A percentile compares a stretch with the other conserved stretches of the same genome.
These are phyloP conservation scores for Garcia nutans DNA, from an alignment of 345 rosid genomes.

Conservation along the genomic window DNA sequence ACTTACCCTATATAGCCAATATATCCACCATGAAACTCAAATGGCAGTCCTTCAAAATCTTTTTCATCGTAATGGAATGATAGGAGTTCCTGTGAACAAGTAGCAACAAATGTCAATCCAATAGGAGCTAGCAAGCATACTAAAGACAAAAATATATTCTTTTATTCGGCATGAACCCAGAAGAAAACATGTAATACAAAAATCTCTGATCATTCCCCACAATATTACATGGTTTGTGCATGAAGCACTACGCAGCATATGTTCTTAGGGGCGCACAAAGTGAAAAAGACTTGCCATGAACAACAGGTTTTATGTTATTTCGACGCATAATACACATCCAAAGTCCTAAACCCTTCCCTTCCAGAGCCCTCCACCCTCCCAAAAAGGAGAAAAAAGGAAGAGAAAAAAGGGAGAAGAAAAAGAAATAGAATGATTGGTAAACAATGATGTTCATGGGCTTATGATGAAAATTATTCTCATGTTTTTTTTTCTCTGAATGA, in stretches of 20 bases:
- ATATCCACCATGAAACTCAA: constrained; percentile 89
- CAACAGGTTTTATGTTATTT: neutral
- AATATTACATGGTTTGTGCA: neutral
- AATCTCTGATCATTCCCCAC: neutral
- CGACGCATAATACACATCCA: neutral
- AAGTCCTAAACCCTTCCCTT: neutral
- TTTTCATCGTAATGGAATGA: constrained; percentile 59
- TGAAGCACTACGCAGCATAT: neutral
- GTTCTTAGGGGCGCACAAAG: neutral
- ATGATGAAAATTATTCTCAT: neutral
- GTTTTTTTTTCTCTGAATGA: neutral
- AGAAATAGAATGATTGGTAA: neutral
- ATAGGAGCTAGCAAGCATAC: neutral
- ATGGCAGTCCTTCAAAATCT: constrained; percentile 81
- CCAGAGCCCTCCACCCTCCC: too few relatives aligned
- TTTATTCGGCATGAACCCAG: neutral
- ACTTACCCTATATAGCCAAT: constrained; percentile 91
- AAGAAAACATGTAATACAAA: neutral
- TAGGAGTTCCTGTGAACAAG: constrained; percentile 62
- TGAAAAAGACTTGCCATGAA: neutral
- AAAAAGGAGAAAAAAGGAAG: neutral
- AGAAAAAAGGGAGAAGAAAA: neutral
- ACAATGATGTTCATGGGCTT: neutral
- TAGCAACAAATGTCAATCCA: constrained; percentile 3
- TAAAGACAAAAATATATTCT: constrained; percentile 8